Percentiles rank a stretch among this genome's conserved stretches.
Evolutionary conservation across 352 stramenopile species (phyloP).

Genomic region (Pythium coloratum): DNA sequence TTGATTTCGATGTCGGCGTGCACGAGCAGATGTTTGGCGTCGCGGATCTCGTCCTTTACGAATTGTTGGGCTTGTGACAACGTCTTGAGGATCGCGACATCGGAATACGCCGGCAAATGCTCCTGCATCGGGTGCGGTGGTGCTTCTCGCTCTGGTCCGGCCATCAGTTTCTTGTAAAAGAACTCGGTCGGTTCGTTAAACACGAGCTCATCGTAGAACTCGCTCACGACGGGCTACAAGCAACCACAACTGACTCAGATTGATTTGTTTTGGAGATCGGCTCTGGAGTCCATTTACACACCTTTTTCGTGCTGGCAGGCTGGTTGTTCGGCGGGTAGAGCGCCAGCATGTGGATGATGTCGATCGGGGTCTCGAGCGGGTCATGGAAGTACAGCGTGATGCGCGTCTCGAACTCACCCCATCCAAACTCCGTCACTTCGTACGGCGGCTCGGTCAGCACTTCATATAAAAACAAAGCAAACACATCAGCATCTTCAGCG

Average conservation of each 20-base stretch:
- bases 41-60: slow-evolving; percentile 67
- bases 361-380: slow-evolving; percentile 88
- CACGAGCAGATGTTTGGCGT: slow-evolving; percentile 70
- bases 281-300: slow-evolving; percentile 20
- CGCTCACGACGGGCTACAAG: slow-evolving; percentile 90
- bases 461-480: slow-evolving; percentile 21
- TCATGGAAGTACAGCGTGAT: slow-evolving; percentile 97
- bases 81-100: slow-evolving; percentile 85
- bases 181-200: slow-evolving; percentile 96
- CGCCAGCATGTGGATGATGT: slow-evolving; percentile 88
- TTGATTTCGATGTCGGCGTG: slow-evolving; percentile 70
- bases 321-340: slow-evolving; percentile 85
- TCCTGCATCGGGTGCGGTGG: slow-evolving; percentile 76
- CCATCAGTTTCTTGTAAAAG: slow-evolving; percentile 94
- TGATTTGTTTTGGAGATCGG: too few relatives aligned
- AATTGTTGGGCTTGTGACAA: slow-evolving; percentile 85
- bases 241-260: neutral
- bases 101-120: slow-evolving; percentile 86
- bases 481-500: neutral
- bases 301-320: slow-evolving; percentile 90
- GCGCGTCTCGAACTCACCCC: slow-evolving; percentile 97
- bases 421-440: slow-evolving; percentile 96
- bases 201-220: slow-evolving; percentile 98
- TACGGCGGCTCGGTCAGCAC: slow-evolving; percentile 95
- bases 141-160: slow-evolving; percentile 61